Base-by-base conservation (phyloP, 495 filamentous ascomycete genomes). In the Lichina pygmaea region DNA sequence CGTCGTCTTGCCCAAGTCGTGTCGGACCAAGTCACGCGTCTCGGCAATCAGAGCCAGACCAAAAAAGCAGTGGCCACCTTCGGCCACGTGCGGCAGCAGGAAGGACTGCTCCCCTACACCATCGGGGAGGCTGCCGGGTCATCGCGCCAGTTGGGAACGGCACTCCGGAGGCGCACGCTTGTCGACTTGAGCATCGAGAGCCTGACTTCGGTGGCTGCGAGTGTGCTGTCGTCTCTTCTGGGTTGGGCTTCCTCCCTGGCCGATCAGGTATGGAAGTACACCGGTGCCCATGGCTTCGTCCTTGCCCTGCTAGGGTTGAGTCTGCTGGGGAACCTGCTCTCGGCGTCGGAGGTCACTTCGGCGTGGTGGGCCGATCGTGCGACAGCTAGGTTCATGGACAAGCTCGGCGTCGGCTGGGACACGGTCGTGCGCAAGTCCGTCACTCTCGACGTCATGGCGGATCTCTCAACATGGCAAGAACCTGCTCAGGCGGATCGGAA, bases 11-110 rank as follows among this genome's bases (percentile, higher is more conserved):
- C 75, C 8, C 84, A 93, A 57, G 66, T 94, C 8, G 76, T 85
- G 31, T 76, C 76, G 15, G 85, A 93, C 49, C 84, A 94, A 55
- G 82, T 92, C 41, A 71, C 77, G 34, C 77, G 74, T 53, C 71
- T 95, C 0, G 78, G 85, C 53, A 66, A 73, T 40, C 74, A 86
- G 55, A 79, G 76, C 55, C 73, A 80, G 45, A 93, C 85, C 40
- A 86, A 85, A 61, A 81, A 86, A 50, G 86, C 86, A 38, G 78
- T 92, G 45, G 72, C 78, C 45, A 81, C 93, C 16, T 97, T 93
- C 57, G 89, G 89, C 43, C 69, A 77, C 45, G 66, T 97, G 41
- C 86, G 86, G 33, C 68, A 77, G 46, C 77, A 83, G 55, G 73
- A 58, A 11, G 65, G 74, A 42, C 66, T 67, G 11, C 66, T 78